Evolutionary conservation across 345 rosid species (phyloP).

Genomic region (Angophora floribunda): DNA sequence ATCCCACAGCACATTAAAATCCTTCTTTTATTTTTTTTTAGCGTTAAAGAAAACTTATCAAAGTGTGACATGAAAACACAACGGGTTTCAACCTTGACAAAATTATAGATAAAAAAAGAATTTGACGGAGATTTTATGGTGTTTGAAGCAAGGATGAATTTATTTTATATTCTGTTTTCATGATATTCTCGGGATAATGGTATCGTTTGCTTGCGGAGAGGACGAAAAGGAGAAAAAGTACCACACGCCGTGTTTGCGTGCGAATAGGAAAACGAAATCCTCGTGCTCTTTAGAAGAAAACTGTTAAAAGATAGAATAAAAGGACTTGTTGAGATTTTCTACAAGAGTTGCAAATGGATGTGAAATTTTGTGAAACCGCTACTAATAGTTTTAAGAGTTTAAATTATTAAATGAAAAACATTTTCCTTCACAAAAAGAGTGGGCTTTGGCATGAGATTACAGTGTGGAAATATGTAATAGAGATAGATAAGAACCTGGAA

Average conservation of each 20-base stretch:
- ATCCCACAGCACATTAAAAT: not conserved
- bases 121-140: not conserved
- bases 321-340: not conserved
- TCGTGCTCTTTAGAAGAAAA: not conserved
- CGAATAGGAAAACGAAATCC: not conserved
- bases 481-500: not conserved
- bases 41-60: not conserved
- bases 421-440: rapidly evolving
- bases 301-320: not conserved
- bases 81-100: not conserved
- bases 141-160: not conserved
- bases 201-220: not conserved
- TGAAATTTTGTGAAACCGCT: not conserved
- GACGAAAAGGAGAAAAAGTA: not conserved
- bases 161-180: not conserved
- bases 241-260: not conserved
- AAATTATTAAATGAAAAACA: too few species aligned
- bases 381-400: not conserved
- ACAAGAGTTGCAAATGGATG: not conserved
- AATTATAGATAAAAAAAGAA: not conserved
- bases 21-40: not conserved
- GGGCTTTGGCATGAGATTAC: not conserved
- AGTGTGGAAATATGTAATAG: not conserved
- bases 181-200: not conserved
- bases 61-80: not conserved